These are phyloP conservation scores for Eucalyptus cloeziana DNA, from an alignment of 345 rosid genomes.

Conservation along the genomic window DNA sequence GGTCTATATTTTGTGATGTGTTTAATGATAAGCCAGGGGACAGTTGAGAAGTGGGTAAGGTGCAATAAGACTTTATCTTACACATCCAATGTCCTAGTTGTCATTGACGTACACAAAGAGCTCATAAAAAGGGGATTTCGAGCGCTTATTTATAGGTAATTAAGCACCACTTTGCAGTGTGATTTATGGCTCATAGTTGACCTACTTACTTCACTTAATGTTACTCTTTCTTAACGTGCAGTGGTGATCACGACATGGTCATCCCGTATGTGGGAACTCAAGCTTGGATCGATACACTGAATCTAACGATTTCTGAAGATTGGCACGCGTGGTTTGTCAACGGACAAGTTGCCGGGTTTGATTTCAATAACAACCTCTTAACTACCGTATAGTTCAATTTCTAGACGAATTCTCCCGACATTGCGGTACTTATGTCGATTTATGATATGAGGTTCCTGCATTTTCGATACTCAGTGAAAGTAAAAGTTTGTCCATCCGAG, in stretches of 20 bases:
- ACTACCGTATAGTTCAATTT: background rate
- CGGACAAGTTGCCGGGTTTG: background rate
- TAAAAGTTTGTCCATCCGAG: background rate
- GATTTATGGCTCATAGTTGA: background rate
- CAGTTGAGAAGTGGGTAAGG: background rate
- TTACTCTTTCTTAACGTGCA: background rate
- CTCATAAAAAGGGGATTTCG: background rate
- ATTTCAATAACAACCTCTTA: background rate
- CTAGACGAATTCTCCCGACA: background rate
- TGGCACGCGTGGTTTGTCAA: background rate
- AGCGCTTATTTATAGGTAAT: background rate
- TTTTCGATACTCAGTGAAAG: background rate
- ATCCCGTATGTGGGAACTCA: background rate
- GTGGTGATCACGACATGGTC: background rate
- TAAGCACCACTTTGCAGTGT: background rate
- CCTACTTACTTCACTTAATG: background rate
- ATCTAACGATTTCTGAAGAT: background rate
- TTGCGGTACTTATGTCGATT: accelerated
- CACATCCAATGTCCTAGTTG: background rate
- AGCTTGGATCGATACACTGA: background rate
- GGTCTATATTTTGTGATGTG: background rate
- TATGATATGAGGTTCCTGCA: background rate
- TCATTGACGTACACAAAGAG: background rate
- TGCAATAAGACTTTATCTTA: background rate
- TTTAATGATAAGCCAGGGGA: background rate